Evolutionary conservation across 129 eudicot species (phyloP), one percentile per base, ranked within the genome.

Genomic region (Heracleum sosnowskyi): DNA sequence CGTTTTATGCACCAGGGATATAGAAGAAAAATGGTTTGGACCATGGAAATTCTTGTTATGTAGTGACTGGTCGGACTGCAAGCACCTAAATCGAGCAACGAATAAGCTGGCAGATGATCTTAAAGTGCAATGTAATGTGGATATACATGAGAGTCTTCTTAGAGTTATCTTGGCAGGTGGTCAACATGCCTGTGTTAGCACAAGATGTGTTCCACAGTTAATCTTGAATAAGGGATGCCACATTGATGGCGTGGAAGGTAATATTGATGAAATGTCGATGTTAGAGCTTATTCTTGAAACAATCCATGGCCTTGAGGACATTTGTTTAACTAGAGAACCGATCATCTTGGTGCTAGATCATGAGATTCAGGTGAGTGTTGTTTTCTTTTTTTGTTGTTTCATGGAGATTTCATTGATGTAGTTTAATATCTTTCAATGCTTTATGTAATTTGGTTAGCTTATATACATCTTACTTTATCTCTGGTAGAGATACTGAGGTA

Each of bases 11-110:
- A 53, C 41, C 88, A 96, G 99, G 69, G 89, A 90, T 73, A n/a
- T 90, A 86, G 97, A 96, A 82, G 91, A 90, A 69, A 82, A 80
- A 73, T 96, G 99, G 97, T 86, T 96, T 83, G 99, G 99, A 69
- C 83, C 86, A 68, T 96, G 96, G 97, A 96, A 87, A 74, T 82
- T 79, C 78, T 74, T 96, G 81, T 87, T 96, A 83, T 81, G 84
- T 84, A 97, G 97, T 45, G 86, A 84, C 46, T 82, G 82, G 86
- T 85, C 85, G 66, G 88, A 90, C 79, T 46, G 74, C 86, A 77
- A 79, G 79, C 81, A 81, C 74, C 78, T 89, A 57, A 84, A 81
- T 80, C 79, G 86, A 55, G 76, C 86, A 77, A 81, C 40, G 53
- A 83, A 88, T 86, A 86, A 84, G 82, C 79, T 88, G 26, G 63